Conservation (phyloP, 495 filamentous ascomycete species). For the Neurospora sp. region DNA sequence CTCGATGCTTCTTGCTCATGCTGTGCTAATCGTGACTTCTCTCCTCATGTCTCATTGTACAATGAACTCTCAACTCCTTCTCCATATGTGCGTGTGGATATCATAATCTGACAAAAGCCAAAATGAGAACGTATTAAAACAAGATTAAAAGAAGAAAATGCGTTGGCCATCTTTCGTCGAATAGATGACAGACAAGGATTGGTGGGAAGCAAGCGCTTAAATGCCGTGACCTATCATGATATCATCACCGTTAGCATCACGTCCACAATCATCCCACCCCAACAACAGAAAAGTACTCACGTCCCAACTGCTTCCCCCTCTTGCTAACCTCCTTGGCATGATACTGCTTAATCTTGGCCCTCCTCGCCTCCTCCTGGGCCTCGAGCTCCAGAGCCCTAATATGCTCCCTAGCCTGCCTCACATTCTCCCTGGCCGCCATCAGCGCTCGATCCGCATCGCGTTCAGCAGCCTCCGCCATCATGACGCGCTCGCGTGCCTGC, state of each 20-base stretch:
- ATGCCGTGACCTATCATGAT: background rate
- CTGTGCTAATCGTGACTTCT: background rate
- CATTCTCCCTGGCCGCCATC: constrained; percentile 42
- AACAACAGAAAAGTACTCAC: constrained; percentile 32
- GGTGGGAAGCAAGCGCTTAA: background rate
- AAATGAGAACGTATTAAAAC: background rate
- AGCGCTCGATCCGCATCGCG: constrained; percentile 53
- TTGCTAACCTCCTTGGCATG: constrained; percentile 54
- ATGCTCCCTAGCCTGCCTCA: constrained; percentile 52
- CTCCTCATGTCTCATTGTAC: background rate
- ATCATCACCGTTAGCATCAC: background rate
- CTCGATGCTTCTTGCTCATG: background rate
- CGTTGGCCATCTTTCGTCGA: background rate
- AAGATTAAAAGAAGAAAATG: background rate
- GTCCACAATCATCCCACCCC: too few species aligned
- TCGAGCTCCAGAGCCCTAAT: constrained; percentile 53
- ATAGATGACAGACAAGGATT: background rate
- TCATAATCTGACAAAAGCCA: background rate
- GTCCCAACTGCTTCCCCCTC: constrained; percentile 54
- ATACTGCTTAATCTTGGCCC: constrained; percentile 56
- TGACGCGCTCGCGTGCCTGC: constrained; percentile 46
- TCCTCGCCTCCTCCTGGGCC: constrained; percentile 48
- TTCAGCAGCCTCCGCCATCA: constrained; percentile 50
- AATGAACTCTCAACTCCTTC: background rate
- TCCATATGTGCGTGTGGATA: background rate